Percentiles rank a stretch among this genome's conserved stretches.
These are phyloP conservation scores for Sporothrix euskadiensis DNA, from an alignment of 2,329 filamentous ascomycete genomes.

Conservation along the genomic window DNA sequence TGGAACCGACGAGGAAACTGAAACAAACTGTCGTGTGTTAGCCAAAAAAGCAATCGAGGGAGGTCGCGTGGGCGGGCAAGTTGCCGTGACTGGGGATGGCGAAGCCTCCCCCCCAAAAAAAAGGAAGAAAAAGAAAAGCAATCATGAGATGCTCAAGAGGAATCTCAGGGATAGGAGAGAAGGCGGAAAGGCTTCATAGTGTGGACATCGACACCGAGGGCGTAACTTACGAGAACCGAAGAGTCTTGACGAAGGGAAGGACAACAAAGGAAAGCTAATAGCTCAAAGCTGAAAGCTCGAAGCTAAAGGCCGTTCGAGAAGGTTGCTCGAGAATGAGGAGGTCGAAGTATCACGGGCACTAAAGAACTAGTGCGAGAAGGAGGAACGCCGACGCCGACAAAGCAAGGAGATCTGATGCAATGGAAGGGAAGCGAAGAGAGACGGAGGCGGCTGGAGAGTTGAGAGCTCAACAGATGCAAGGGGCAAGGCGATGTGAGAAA, in stretches of 20 bases:
- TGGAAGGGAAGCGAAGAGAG: conserved; percentile 17
- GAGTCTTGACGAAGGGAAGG: conserved; percentile 14
- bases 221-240: neutral
- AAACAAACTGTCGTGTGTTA: conserved; percentile 19
- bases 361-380: conserved; percentile 18
- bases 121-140: conserved; percentile 1
- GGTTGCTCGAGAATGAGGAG: neutral
- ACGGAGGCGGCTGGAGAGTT: neutral
- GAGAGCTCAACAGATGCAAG: conserved; percentile 7
- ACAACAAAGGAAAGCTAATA: conserved; percentile 10
- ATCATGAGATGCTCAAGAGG: neutral
- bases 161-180: no score
- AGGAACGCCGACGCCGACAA: conserved; percentile 30
- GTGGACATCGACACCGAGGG: neutral
- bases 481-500: neutral
- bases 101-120: neutral
- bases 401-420: conserved; percentile 25
- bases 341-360: conserved; percentile 26
- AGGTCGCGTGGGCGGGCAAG: neutral
- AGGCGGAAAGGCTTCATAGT: neutral
- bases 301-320: neutral
- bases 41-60: neutral
- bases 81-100: neutral
- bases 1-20: conserved; percentile 4
- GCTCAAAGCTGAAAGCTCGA: conserved; percentile 1